Percentiles rank a stretch among this genome's conserved stretches.
phyloP scores from a whole-genome alignment of 2,329 filamentous ascomycete genomes.

The Pseudocercospora crystallina region DNA sequence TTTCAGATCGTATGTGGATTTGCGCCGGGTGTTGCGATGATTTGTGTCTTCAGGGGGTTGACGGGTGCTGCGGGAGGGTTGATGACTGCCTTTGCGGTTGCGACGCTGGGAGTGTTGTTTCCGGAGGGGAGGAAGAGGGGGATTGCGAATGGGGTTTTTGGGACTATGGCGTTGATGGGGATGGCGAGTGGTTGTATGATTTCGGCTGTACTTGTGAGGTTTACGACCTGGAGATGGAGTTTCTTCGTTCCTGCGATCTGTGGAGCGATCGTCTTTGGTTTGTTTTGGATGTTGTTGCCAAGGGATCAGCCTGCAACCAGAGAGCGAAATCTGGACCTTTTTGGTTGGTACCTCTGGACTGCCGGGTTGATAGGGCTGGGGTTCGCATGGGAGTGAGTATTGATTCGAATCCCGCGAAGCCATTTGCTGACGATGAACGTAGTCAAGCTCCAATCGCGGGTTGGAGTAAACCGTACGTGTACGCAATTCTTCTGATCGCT shows the following conservation, averaged over 20 bases:
- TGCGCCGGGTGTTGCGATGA: neutral
- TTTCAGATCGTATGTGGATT: slow-evolving; percentile 10
- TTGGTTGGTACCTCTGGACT: slow-evolving; percentile 8
- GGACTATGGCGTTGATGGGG: slow-evolving; percentile 1
- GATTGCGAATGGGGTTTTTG: slow-evolving; percentile 1
- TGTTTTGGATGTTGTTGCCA: neutral
- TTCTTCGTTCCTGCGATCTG: slow-evolving; percentile 5
- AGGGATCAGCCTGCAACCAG: neutral
- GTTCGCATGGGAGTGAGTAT: slow-evolving; percentile 12
- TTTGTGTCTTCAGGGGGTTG: slow-evolving; percentile 8
- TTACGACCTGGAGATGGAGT: slow-evolving; percentile 12
- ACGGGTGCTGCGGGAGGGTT: slow-evolving; percentile 7
- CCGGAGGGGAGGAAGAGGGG: slow-evolving; percentile 5
- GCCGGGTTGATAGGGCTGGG: slow-evolving; percentile 10
- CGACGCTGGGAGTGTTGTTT: slow-evolving; percentile 5
- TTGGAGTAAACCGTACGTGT: slow-evolving; percentile 12
- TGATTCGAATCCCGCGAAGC: neutral
- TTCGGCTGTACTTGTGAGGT: slow-evolving; percentile 6
- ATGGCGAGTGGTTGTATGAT: slow-evolving; percentile 2
- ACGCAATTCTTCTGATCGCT: slow-evolving; percentile 3
- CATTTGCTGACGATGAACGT: no score
- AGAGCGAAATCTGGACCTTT: neutral
- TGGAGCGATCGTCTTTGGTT: neutral
- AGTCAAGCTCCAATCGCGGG: slow-evolving; percentile 12
- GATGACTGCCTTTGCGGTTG: slow-evolving; percentile 7